phyloP scores from a whole-genome alignment of 192 early-diverging fungal genomes.

The Pilobolus umbonatus region DNA sequence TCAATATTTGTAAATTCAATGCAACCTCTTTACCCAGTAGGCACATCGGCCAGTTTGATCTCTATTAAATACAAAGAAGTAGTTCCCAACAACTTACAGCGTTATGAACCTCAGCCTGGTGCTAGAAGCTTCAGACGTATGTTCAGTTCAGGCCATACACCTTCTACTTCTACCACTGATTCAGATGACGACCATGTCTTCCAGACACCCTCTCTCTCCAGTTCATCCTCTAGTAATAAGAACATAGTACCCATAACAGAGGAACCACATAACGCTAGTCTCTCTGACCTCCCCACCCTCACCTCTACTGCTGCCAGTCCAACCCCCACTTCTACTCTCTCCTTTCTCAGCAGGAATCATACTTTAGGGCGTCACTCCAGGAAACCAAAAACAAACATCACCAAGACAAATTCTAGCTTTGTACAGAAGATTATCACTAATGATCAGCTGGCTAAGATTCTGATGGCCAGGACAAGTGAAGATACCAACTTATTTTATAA shows the following conservation, averaged over 20 bases:
- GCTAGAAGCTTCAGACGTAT: slow-evolving; percentile 24
- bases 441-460: slow-evolving; percentile 63
- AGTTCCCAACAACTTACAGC: slow-evolving; percentile 12
- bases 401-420: slow-evolving; percentile 71
- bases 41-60: slow-evolving; percentile 46
- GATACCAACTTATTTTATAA: slow-evolving; percentile 74
- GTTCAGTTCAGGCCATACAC: not conserved
- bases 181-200: slow-evolving; percentile 13
- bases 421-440: slow-evolving; percentile 66
- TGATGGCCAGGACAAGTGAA: slow-evolving; percentile 49
- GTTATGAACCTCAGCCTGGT: slow-evolving; percentile 28
- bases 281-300: no score
- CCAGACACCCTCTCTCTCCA: slow-evolving; percentile 15
- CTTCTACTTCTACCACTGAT: not conserved
- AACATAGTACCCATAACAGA: not conserved
- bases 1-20: slow-evolving; percentile 45
- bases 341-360: slow-evolving; percentile 17
- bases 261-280: no score
- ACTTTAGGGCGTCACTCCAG: slow-evolving; percentile 11
- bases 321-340: slow-evolving; percentile 24
- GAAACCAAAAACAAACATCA: slow-evolving; percentile 61
- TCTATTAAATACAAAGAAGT: slow-evolving; percentile 58
- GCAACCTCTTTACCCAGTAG: slow-evolving; percentile 40
- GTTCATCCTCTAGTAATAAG: not conserved
- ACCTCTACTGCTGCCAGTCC: no score